Conservation (phyloP, 805 yeast species). For the Ogataea chonburiensis region DNA sequence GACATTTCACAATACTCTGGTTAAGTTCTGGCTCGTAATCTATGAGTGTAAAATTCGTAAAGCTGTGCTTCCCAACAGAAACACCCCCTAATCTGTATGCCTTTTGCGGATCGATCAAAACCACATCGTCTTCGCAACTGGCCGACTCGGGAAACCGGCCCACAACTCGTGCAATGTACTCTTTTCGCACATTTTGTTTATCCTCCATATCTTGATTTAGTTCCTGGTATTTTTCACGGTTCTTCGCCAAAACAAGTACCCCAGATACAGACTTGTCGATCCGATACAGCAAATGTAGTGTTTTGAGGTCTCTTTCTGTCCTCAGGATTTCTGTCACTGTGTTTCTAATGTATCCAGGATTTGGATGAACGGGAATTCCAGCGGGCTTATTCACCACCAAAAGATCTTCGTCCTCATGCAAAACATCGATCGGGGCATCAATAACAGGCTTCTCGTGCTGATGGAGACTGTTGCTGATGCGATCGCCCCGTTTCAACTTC, state of each 20-base stretch:
- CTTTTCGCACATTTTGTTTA: slow-evolving; percentile 28
- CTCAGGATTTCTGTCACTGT: slow-evolving; percentile 43
- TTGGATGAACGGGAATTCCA: slow-evolving; percentile 56
- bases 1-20: slow-evolving; percentile 43
- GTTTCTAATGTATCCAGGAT: slow-evolving; percentile 43
- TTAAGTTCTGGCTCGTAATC: slow-evolving; percentile 28
- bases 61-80: slow-evolving; percentile 15
- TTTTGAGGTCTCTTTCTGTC: slow-evolving; percentile 23
- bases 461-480: slow-evolving; percentile 36
- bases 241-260: slow-evolving; percentile 43
- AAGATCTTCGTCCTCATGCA: slow-evolving; percentile 38
- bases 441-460: slow-evolving; percentile 47
- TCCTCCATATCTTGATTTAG: slow-evolving; percentile 26
- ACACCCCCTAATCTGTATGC: slow-evolving; percentile 24
- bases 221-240: slow-evolving; percentile 27
- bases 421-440: slow-evolving; percentile 21
- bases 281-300: slow-evolving; percentile 42
- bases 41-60: slow-evolving; percentile 21
- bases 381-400: slow-evolving; percentile 50
- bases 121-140: slow-evolving; percentile 37
- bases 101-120: slow-evolving; percentile 27
- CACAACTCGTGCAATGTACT: slow-evolving; percentile 42
- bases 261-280: slow-evolving; percentile 55
- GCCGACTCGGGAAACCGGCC: slow-evolving; percentile 39
- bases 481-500: slow-evolving; percentile 20